A percentile compares a stretch with the other conserved stretches of the same genome.
Conservation (phyloP, 163 green algal genomes). For the Chloromonas sp. region DNA sequence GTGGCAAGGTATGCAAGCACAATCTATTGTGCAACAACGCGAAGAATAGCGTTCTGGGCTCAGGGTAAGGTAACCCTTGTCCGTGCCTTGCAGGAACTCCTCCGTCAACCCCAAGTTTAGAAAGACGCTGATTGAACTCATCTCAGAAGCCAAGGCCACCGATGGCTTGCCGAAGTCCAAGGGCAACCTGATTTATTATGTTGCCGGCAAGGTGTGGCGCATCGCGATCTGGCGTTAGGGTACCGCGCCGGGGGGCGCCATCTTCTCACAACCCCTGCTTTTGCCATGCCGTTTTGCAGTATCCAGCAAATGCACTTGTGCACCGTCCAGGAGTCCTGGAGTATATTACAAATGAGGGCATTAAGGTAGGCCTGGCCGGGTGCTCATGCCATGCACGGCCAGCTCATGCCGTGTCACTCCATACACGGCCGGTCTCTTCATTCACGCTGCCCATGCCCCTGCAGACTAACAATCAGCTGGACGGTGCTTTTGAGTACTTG, state of each 20-base stretch:
- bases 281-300: constrained; percentile 43
- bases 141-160: constrained; percentile 63
- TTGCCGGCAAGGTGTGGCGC: constrained; percentile 64
- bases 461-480: constrained; percentile 74
- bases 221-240: neutral
- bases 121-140: constrained; percentile 63
- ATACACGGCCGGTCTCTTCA: neutral
- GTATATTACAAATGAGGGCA: constrained; percentile 67
- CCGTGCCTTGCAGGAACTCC: constrained; percentile 51
- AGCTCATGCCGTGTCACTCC: neutral
- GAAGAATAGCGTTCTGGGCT: neutral
- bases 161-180: constrained; percentile 68
- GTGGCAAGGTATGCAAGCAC: constrained; percentile 58
- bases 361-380: constrained; percentile 56
- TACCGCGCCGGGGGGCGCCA: neutral
- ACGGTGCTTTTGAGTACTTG: constrained; percentile 76
- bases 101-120: constrained; percentile 80
- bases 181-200: constrained; percentile 76
- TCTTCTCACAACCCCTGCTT: neutral
- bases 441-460: neutral
- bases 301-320: constrained; percentile 70
- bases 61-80: neutral
- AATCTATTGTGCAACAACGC: neutral
- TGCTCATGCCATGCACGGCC: too few species aligned
- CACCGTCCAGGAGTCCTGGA: constrained; percentile 68